Evolutionary conservation across 345 rosid genomes (phyloP).

Genomic region (Eucalyptus coolabah): DNA sequence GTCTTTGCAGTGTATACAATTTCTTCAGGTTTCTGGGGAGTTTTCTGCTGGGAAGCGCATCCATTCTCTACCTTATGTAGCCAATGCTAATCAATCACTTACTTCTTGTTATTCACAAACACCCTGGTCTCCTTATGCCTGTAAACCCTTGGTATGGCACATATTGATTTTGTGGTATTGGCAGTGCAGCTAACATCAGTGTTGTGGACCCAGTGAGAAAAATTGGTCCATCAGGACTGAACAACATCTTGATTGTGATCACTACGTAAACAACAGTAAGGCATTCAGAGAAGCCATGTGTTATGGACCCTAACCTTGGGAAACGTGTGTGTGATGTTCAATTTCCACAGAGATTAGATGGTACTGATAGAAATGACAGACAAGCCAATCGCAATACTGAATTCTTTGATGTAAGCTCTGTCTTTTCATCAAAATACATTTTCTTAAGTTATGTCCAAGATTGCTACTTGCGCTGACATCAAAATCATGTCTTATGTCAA

Average conservation of each 20-base stretch:
- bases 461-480: not conserved
- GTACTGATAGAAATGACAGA: slow-evolving; percentile 74
- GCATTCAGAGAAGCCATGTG: slow-evolving; percentile 89
- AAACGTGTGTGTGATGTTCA: slow-evolving; percentile 86
- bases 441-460: not conserved
- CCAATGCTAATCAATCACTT: slow-evolving; percentile 57
- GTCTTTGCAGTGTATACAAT: not conserved
- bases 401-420: slow-evolving; percentile 76
- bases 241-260: slow-evolving; percentile 6
- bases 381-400: slow-evolving; percentile 85
- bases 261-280: too few species aligned
- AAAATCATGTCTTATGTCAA: not conserved
- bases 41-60: slow-evolving; percentile 61
- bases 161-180: not conserved
- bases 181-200: slow-evolving; percentile 43
- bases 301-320: slow-evolving; percentile 88
- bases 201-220: slow-evolving; percentile 49
- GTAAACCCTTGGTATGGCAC: not conserved
- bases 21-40: slow-evolving; percentile 66
- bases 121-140: not conserved
- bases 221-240: slow-evolving; percentile 37
- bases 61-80: slow-evolving; percentile 20
- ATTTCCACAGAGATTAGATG: slow-evolving; percentile 94
- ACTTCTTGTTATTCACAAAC: not conserved
- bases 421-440: not conserved